A percentile compares a stretch with the other conserved stretches of the same genome.
These are phyloP conservation scores for Gamsiella multidivaricata DNA, from an alignment of 192 early-diverging fungal genomes.

Conservation along the genomic window DNA sequence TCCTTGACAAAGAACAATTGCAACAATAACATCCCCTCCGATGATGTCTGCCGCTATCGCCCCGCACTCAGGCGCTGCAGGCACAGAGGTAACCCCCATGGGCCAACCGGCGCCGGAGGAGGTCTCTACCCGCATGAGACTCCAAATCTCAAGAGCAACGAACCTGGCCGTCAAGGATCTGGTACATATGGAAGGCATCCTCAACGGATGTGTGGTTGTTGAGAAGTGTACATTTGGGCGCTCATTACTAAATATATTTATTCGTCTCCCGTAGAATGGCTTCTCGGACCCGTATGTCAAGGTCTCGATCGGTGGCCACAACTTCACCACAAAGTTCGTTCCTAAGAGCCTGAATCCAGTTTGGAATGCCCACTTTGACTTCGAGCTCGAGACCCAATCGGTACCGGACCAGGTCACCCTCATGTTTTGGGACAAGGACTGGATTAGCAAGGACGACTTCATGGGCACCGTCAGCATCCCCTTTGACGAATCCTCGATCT, in stretches of 20 bases:
- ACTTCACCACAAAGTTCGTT: slow-evolving; percentile 67
- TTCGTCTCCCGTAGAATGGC: slow-evolving; percentile 39
- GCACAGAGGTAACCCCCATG: too few species aligned
- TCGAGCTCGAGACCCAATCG: slow-evolving; percentile 56
- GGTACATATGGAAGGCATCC: slow-evolving; percentile 2
- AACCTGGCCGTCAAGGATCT: slow-evolving; percentile 38
- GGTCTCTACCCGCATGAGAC: slow-evolving; percentile 23
- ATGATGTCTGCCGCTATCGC: background rate
- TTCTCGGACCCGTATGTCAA: slow-evolving; percentile 59
- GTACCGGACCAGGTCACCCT: slow-evolving; percentile 55
- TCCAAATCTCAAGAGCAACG: slow-evolving; percentile 26
- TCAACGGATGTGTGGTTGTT: too few species aligned
- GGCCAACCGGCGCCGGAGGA: too few species aligned
- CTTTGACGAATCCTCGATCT: slow-evolving; percentile 61
- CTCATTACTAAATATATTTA: background rate
- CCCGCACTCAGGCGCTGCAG: background rate
- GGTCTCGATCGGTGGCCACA: slow-evolving; percentile 67
- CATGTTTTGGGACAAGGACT: slow-evolving; percentile 78
- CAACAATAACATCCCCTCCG: too few species aligned
- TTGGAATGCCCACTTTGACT: slow-evolving; percentile 72
- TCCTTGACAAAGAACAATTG: too few species aligned
- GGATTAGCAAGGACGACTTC: slow-evolving; percentile 68
- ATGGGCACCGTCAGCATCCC: slow-evolving; percentile 72
- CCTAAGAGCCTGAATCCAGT: slow-evolving; percentile 71
- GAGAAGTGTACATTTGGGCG: too few species aligned